Evolutionary conservation across 139 green algal species (phyloP).

Genomic region (Mesotaenium endlicherianum): DNA sequence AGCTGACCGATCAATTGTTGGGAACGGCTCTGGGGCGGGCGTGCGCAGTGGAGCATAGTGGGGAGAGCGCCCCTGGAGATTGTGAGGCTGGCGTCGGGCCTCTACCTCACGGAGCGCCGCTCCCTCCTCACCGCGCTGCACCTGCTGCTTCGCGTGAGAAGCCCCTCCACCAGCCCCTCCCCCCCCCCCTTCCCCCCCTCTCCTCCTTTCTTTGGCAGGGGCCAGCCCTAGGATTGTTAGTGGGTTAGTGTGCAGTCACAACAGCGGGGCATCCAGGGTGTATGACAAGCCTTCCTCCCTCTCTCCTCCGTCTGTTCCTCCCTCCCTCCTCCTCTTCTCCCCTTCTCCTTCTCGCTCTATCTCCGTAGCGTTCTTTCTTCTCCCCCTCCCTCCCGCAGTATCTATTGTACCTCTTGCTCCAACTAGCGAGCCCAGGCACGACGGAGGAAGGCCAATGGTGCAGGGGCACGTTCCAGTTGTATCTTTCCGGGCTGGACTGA

Average conservation of each 20-base stretch:
- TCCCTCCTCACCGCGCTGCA: conserved; percentile 14
- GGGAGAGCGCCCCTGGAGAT: conserved; percentile 15
- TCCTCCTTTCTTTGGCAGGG: background rate
- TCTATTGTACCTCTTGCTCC: background rate
- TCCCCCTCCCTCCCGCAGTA: background rate
- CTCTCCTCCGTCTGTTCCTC: too few relatives aligned
- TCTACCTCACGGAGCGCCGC: conserved; percentile 26
- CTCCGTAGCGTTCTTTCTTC: background rate
- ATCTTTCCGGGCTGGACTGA: too few relatives aligned
- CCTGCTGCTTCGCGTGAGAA: conserved; percentile 16
- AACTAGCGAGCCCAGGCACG: too few relatives aligned
- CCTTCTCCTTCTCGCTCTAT: too few relatives aligned
- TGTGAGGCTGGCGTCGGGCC: conserved; percentile 24
- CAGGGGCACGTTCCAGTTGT: too few relatives aligned
- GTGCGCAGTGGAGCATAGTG: conserved; percentile 36
- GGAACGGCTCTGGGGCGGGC: background rate
- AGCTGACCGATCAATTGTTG: too few relatives aligned
- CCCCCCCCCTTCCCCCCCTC: background rate
- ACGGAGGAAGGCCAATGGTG: too few relatives aligned
- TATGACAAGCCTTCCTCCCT: too few relatives aligned
- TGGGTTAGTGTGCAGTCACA: background rate
- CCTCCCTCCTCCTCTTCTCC: too few relatives aligned
- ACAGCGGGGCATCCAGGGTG: too few relatives aligned
- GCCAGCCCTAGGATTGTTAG: background rate
- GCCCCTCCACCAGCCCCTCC: background rate